Conservation (phyloP, 2,329 filamentous ascomycete genomes). For the Calonectria fujianensis region DNA sequence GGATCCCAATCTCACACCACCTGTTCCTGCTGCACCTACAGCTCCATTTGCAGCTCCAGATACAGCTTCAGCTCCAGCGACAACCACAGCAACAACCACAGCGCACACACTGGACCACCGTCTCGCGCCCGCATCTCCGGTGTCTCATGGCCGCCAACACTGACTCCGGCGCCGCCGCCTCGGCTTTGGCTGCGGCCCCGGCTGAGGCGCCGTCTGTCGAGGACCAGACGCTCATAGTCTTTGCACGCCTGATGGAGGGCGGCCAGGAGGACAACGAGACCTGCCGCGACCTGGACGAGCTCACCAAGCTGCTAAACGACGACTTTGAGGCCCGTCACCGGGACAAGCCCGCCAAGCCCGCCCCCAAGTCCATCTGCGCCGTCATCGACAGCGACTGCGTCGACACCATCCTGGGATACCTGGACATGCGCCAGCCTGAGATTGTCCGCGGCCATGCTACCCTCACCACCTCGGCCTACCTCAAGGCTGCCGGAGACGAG, state of each 20-base stretch:
- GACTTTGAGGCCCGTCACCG: conserved; percentile 67
- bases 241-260: conserved; percentile 93
- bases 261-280: conserved; percentile 88
- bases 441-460: conserved; percentile 87
- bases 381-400: conserved; percentile 85
- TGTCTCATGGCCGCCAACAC: conserved; percentile 42
- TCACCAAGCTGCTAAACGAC: conserved; percentile 76
- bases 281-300: conserved; percentile 73
- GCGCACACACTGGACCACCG: not conserved
- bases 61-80: not conserved
- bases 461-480: conserved; percentile 87
- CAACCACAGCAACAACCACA: not conserved
- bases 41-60: not conserved
- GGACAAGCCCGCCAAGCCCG: conserved; percentile 62
- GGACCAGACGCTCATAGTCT: conserved; percentile 83
- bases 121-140: conserved; percentile 6
- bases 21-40: conserved; percentile 3
- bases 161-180: conserved; percentile 35
- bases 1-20: not conserved
- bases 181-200: conserved; percentile 17
- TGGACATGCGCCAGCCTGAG: conserved; percentile 87
- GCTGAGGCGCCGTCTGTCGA: conserved; percentile 62
- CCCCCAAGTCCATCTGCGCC: conserved; percentile 70
- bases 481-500: conserved; percentile 83
- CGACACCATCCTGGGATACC: conserved; percentile 88